These are phyloP conservation scores for Linaria vulgaris DNA, from an alignment of 257 asterid species.

Conservation along the genomic window DNA sequence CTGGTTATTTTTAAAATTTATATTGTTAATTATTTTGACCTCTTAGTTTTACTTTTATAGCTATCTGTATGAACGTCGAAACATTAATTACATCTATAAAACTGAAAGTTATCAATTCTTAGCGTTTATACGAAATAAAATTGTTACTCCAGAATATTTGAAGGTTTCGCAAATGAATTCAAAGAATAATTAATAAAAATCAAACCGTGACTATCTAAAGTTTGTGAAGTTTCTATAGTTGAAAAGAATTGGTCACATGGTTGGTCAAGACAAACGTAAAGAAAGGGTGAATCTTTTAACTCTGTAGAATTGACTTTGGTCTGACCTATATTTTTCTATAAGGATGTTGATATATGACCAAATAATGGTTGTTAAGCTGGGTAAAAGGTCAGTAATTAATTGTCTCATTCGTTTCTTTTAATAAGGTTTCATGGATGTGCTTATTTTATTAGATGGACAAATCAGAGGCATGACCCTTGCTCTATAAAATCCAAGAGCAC, in stretches of 20 bases:
- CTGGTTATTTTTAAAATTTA: too few species aligned
- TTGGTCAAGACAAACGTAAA: background rate
- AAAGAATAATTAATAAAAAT: too few species aligned
- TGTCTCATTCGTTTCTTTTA: background rate
- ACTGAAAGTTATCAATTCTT: too few species aligned
- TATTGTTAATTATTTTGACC: background rate
- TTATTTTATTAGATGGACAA: background rate
- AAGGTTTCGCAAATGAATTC: too few species aligned
- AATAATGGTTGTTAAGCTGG: too few species aligned
- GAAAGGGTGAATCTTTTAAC: constrained; percentile 16
- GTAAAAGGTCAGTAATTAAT: background rate
- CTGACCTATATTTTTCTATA: too few species aligned
- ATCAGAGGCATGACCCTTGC: constrained; percentile 8
- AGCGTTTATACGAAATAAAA: background rate
- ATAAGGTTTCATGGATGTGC: background rate
- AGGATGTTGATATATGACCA: too few species aligned
- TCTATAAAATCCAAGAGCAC: background rate
- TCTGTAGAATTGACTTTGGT: background rate
- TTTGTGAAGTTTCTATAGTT: too few species aligned
- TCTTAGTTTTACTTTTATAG: too few species aligned
- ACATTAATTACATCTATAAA: background rate
- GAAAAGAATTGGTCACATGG: background rate
- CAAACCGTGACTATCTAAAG: too few species aligned
- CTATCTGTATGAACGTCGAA: too few species aligned
- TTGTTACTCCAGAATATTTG: too few species aligned